These are phyloP conservation scores for Ascochyta pisi DNA, from an alignment of 2,329 filamentous ascomycete genomes.

Conservation along the genomic window DNA sequence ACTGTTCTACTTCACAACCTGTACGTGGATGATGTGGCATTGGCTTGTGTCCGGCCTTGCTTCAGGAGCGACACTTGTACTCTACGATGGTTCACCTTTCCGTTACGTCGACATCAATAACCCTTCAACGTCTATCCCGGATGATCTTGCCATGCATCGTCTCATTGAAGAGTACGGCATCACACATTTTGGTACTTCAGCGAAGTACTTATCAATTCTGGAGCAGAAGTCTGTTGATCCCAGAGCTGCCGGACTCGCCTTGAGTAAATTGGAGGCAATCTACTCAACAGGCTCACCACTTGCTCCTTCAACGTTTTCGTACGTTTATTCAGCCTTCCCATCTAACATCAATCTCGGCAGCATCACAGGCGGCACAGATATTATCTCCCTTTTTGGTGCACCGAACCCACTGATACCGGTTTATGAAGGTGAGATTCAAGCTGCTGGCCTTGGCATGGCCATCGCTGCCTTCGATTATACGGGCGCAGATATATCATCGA, in stretches of 20 bases:
- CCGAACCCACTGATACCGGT: constrained; percentile 67
- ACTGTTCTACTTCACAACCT: constrained; percentile 93
- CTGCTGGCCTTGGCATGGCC: constrained; percentile 58
- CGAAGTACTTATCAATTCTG: constrained; percentile 89
- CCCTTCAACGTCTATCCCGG: constrained; percentile 63
- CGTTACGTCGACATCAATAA: constrained; percentile 48
- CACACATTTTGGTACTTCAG: constrained; percentile 93
- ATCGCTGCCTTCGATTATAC: constrained; percentile 60
- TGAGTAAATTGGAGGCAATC: constrained; percentile 73
- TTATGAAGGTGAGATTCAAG: constrained; percentile 59
- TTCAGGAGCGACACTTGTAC: constrained; percentile 78
- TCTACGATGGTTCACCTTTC: constrained; percentile 95
- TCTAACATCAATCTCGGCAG: constrained; percentile 82
- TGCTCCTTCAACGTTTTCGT: constrained; percentile 89
- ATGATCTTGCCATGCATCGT: constrained; percentile 80
- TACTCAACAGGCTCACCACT: constrained; percentile 94
- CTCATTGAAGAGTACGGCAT: constrained; percentile 82
- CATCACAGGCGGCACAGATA: constrained; percentile 96
- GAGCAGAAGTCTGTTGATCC: constrained; percentile 70
- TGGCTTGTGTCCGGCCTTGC: constrained; percentile 90
- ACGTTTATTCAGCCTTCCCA: constrained; percentile 86
- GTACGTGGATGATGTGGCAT: constrained; percentile 99
- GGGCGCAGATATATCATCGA: constrained; percentile 63
- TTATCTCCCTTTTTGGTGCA: constrained; percentile 91
- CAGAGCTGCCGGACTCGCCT: constrained; percentile 57